Percentiles rank a stretch among this genome's conserved stretches.
Evolutionary conservation across 495 filamentous ascomycete species (phyloP).

Genomic region (Trichoderma gamsii): DNA sequence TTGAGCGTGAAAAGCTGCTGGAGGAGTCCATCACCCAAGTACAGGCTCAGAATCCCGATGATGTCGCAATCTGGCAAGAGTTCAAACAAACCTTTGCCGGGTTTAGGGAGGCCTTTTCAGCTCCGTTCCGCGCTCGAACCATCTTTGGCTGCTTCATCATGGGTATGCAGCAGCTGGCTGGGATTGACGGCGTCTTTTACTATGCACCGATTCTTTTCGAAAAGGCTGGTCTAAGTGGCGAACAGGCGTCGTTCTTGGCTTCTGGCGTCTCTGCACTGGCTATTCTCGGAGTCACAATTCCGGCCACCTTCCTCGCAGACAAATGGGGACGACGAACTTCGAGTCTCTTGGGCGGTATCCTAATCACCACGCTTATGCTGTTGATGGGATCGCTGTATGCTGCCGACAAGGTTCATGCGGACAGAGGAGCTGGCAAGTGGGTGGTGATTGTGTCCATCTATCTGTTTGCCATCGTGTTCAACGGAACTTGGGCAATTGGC

Average conservation of each 20-base stretch:
- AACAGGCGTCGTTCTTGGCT: conserved; percentile 44
- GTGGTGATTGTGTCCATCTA: conserved; percentile 50
- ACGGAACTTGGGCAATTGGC: conserved; percentile 46
- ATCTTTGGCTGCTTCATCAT: conserved; percentile 33
- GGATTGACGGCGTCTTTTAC: conserved; percentile 50
- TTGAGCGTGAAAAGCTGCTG: conserved; percentile 27
- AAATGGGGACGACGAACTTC: conserved; percentile 55
- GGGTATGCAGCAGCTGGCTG: conserved; percentile 44
- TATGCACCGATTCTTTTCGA: conserved; percentile 47
- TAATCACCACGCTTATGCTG: conserved; percentile 32
- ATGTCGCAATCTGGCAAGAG: conserved; percentile 14
- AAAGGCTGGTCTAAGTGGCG: conserved; percentile 42
- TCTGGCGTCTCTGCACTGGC: conserved; percentile 48
- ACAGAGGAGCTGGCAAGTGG: conserved; percentile 45
- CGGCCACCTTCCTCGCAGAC: conserved; percentile 51
- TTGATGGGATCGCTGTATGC: conserved; percentile 44
- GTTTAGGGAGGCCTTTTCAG: conserved; percentile 23
- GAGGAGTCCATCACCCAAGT: conserved; percentile 20
- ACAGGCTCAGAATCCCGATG: not conserved
- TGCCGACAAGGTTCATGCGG: conserved; percentile 38
- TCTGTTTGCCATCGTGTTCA: conserved; percentile 33
- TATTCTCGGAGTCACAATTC: conserved; percentile 44
- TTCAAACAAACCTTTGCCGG: conserved; percentile 18
- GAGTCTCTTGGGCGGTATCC: conserved; percentile 49
- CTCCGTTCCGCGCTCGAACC: conserved; percentile 21